These are phyloP conservation scores for Platanthera zijinensis DNA, from an alignment of 106 monocot species.

Conservation along the genomic window DNA sequence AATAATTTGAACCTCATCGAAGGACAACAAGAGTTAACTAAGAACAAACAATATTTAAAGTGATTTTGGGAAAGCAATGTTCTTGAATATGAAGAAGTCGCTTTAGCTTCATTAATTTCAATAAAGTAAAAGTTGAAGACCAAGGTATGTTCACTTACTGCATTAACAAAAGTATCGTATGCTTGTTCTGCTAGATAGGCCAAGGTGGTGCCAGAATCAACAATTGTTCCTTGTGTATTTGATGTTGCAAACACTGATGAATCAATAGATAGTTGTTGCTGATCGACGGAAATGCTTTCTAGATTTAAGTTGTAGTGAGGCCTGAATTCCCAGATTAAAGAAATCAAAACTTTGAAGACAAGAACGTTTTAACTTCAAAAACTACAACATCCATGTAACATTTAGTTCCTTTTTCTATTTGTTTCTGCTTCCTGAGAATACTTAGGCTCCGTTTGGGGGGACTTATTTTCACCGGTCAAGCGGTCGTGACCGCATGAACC, in stretches of 20 bases:
- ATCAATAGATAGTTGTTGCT: slow-evolving; percentile 63
- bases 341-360: slow-evolving; percentile 7
- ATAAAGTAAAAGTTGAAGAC: background rate
- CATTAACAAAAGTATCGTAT: slow-evolving; percentile 89
- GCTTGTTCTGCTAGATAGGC: slow-evolving; percentile 80
- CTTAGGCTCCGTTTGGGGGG: too few species aligned
- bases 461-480: too few species aligned
- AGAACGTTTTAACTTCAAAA: background rate
- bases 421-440: background rate
- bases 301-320: slow-evolving; percentile 90
- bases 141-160: slow-evolving; percentile 39
- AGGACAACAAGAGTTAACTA: background rate
- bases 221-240: slow-evolving; percentile 78
- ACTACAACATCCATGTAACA: background rate
- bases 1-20: background rate
- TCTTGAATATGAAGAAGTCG: background rate
- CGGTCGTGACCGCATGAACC: too few species aligned
- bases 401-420: background rate
- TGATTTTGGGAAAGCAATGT: background rate
- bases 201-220: slow-evolving; percentile 98
- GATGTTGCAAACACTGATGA: slow-evolving; percentile 80
- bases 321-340: slow-evolving; percentile 38
- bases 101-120: background rate
- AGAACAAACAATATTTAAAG: background rate
- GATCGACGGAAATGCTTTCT: slow-evolving; percentile 82